phyloP scores from a whole-genome alignment of 345 rosid species.

The Mercurialis annua region DNA sequence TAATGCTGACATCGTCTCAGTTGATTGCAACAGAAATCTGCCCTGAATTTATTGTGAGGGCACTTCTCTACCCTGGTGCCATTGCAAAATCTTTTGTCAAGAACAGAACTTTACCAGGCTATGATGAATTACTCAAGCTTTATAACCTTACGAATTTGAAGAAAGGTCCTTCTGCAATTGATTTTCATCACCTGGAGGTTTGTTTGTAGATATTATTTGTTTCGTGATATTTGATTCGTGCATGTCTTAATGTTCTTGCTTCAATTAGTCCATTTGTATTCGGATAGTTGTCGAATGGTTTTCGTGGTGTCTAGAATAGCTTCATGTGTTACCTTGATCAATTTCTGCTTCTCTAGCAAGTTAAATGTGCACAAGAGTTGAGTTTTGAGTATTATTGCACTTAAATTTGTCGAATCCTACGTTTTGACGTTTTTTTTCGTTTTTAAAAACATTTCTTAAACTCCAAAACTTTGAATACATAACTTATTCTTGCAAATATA shows the following conservation, averaged over 20 bases:
- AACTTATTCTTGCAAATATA: too few relatives aligned
- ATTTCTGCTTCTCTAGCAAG: too few relatives aligned
- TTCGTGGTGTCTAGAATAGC: too few relatives aligned
- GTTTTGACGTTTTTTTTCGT: too few relatives aligned
- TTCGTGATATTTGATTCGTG: too few relatives aligned
- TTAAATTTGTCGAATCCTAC: too few relatives aligned
- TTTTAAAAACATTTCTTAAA: too few relatives aligned
- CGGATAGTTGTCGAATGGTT: too few relatives aligned
- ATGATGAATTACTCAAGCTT: slow-evolving; percentile 29
- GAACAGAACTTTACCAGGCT: slow-evolving; percentile 36
- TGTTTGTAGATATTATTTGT: neutral
- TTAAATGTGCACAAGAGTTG: too few relatives aligned
- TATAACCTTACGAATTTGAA: slow-evolving; percentile 34
- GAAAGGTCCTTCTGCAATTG: slow-evolving; percentile 26
- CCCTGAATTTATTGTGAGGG: slow-evolving; percentile 49
- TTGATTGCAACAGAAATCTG: slow-evolving; percentile 46
- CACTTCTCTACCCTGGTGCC: slow-evolving; percentile 77
- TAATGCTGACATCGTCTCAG: slow-evolving; percentile 61
- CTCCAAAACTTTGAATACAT: too few relatives aligned
- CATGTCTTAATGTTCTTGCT: neutral
- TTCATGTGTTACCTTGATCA: too few relatives aligned
- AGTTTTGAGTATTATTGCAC: too few relatives aligned
- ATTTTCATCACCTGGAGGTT: slow-evolving; percentile 64
- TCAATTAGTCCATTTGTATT: neutral
- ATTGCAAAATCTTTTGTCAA: slow-evolving; percentile 39